Percentiles rank a stretch among this genome's conserved stretches.
Evolutionary conservation across 1,139 yeast species (phyloP).

Genomic region (Saccharomyces hybrid): DNA sequence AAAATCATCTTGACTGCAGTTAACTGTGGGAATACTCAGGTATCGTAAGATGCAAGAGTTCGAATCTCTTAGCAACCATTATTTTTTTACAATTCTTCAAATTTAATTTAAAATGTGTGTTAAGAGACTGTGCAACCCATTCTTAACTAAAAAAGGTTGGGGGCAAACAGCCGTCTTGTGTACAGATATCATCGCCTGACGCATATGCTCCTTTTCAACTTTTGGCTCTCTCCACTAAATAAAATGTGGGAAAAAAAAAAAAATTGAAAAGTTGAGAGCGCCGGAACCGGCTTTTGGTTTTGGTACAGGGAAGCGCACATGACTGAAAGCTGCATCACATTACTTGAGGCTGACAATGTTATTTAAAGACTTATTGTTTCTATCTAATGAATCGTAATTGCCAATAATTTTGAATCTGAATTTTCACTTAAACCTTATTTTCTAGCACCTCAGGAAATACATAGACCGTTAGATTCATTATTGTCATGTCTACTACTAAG

Average conservation of each 20-base stretch:
- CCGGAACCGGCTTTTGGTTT: not conserved
- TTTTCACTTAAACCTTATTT: too few relatives aligned
- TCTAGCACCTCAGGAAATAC: not conserved
- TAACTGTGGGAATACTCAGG: slow-evolving; percentile 22
- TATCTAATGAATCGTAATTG: not conserved
- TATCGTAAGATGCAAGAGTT: slow-evolving; percentile 29
- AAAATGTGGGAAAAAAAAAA: not conserved
- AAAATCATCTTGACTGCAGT: slow-evolving; percentile 10
- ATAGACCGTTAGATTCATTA: not conserved
- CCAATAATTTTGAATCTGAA: too few relatives aligned
- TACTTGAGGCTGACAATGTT: not conserved
- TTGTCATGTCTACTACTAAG: slow-evolving; percentile 34
- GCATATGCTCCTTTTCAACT: not conserved
- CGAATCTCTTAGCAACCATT: slow-evolving; percentile 24
- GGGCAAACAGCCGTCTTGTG: too few relatives aligned
- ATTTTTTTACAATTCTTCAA: slow-evolving; percentile 3
- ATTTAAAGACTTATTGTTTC: not conserved
- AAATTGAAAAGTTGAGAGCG: not conserved
- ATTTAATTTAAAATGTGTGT: too few relatives aligned
- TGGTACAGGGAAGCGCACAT: not conserved
- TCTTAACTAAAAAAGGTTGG: too few relatives aligned
- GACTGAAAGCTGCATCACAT: not conserved
- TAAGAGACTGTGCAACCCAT: too few relatives aligned
- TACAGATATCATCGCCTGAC: not conserved
- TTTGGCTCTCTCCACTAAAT: too few relatives aligned